A percentile compares a stretch with the other conserved stretches of the same genome.
Conservation (phyloP, 495 filamentous ascomycete species). For the Penicillium paxilli region DNA sequence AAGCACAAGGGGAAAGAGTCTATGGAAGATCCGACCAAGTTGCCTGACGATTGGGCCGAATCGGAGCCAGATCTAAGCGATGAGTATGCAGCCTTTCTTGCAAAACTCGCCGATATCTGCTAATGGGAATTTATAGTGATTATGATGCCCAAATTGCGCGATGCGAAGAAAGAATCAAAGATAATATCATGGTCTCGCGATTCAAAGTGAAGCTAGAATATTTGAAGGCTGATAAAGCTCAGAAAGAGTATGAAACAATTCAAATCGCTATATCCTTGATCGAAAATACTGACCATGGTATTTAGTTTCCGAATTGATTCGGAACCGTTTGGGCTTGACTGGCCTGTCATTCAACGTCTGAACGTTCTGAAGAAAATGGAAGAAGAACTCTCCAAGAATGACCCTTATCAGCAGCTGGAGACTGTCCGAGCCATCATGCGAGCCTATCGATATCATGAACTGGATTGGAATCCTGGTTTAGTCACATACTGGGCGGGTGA, state of each 20-base stretch:
- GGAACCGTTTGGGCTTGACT: background rate
- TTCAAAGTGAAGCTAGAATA: background rate
- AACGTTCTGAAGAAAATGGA: background rate
- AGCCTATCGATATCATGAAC: background rate
- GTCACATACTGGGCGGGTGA: slow-evolving; percentile 9
- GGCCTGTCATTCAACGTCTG: background rate
- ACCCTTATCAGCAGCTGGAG: background rate
- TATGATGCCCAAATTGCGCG: slow-evolving; percentile 3
- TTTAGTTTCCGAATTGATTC: background rate
- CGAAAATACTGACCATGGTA: background rate
- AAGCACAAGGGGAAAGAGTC: background rate
- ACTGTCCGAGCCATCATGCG: background rate
- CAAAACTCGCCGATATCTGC: too few species aligned
- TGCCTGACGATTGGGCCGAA: background rate
- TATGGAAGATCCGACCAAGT: background rate
- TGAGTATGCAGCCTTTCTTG: too few species aligned
- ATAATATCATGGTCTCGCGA: background rate
- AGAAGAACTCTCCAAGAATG: background rate
- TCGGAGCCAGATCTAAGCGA: background rate
- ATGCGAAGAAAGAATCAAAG: slow-evolving; percentile 4
- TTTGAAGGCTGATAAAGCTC: background rate
- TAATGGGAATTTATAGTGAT: background rate
- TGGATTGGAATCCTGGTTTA: background rate
- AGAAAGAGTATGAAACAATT: background rate
- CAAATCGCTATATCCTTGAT: background rate